Conservation (phyloP, 108 stramenopile genomes). For the Poteriospumella lacustris region DNA sequence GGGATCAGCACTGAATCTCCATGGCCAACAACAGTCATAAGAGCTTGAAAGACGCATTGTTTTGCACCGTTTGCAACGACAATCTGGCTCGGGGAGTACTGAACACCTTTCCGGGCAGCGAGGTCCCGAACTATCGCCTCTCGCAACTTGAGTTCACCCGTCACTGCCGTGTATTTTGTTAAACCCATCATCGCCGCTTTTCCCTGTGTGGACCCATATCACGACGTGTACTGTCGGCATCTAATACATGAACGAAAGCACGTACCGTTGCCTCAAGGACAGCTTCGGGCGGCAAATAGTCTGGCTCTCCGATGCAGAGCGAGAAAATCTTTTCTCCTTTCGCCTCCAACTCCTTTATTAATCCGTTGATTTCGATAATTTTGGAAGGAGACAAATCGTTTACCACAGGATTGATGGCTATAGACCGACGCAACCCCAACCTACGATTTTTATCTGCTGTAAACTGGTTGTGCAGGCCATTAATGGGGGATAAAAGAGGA, state of each 20-base stretch:
- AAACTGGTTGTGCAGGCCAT: no score
- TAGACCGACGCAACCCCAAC: no score
- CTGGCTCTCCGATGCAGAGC: slow-evolving; percentile 93
- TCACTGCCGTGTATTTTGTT: slow-evolving; percentile 86
- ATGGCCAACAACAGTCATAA: slow-evolving; percentile 71
- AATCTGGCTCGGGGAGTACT: slow-evolving; percentile 74
- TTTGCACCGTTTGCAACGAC: slow-evolving; percentile 93
- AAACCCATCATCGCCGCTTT: slow-evolving; percentile 60
- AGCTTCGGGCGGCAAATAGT: slow-evolving; percentile 77
- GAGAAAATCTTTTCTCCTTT: slow-evolving; percentile 61
- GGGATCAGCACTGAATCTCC: slow-evolving; percentile 87
- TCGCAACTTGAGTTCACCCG: slow-evolving; percentile 73
- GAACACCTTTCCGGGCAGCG: slow-evolving; percentile 64
- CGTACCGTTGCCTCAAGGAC: slow-evolving; percentile 19
- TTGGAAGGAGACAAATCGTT: background rate
- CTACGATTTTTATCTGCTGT: no score
- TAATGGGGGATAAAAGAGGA: no score
- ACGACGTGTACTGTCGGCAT: background rate
- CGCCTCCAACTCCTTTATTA: slow-evolving; percentile 52
- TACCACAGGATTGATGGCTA: slow-evolving; percentile 1
- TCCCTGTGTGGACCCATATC: background rate
- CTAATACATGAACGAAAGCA: background rate
- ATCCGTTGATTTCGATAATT: slow-evolving; percentile 44
- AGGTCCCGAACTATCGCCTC: slow-evolving; percentile 79
- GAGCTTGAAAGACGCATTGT: slow-evolving; percentile 81